Evolutionary conservation across 768 basidiomycete species (phyloP), one percentile per base, ranked within the genome.

Genomic region (Termitomyces sp.): DNA sequence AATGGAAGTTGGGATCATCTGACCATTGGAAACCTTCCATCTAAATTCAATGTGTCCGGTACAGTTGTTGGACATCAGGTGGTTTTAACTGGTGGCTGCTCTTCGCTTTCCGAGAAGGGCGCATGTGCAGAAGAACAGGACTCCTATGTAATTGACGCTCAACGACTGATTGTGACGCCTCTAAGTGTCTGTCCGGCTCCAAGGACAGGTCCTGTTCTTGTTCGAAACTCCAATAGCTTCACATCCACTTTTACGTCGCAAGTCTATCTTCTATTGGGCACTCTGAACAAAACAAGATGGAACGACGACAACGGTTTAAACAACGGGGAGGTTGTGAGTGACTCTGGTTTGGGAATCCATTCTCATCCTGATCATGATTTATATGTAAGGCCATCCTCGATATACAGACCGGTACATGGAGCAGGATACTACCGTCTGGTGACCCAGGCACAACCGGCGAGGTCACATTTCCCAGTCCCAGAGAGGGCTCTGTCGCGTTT

Each of bases 251-350:
- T 89, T 70, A 44, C 68, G 15, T 80, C 83, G 6, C 91, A 94
- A 67, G 83, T 84, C 22, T 86, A 92, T 66, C 76, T 91, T 54
- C 69, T 91, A 36, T 78, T 91, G 24, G 91, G 92, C 9, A 83
- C 81, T 7, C 84, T 90, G 59, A 81, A 93, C 68, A 70, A 75
- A 9, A 81, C 85, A 7, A 67, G 77, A 52, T 93, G 91, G 91
- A 68, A 88, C 53, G 91, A 92, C 69, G 80, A 78, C 40, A 80
- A 78, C 35, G 85, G 85, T 1, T 76, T 86, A 18, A 70, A 76
- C n/a, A 75, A 77, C 1, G 92, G 92, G 38, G 92, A 93, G 80
- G 84, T 94, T 58, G 91, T 88, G 69, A 68, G 86, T 72, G 36
- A 13, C 32, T 13, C 54, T 57, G 49, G 52, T 42, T 53, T 45